Base-by-base conservation (phyloP, 352 stramenopile genomes). In the Elongisporangium anandrum region DNA sequence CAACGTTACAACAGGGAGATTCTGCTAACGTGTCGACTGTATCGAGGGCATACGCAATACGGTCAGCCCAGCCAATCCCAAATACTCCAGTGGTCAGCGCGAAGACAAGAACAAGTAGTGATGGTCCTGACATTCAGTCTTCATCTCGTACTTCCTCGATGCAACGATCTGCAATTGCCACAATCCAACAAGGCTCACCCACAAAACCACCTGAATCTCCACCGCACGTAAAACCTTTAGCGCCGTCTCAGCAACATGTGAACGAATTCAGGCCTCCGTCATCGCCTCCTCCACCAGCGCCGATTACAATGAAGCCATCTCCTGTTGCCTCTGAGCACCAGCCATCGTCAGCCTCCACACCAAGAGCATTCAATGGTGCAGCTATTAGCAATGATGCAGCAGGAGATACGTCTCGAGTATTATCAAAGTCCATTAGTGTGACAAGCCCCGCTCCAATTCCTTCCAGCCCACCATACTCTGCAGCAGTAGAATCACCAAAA, bases 231-330 rank as follows among this genome's bases (percentile, higher is more conserved):
- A 45, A 45, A 17, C 10, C 34, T 16, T 45, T 17, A n/a, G 47
- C 38, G 26, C 50, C 29, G 0, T 17, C 9, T 45, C 34, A 45
- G 34, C 34, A 17, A 12, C 34, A 16, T 9, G 34, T 45, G 34
- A 45, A 45, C 34, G 59, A 70, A 13, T 70, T 66, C 57, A 21
- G 59, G 6, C 64, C 59, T 19, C 64, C 64, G 24, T 60, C 64
- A 6, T 70, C 64, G 23, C 64, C 64, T 7, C 64, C 64, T n/a
- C 64, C 64, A 51, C 59, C 64, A 19, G 53, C 17, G 17, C 22
- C 22, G 13, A 53, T 22, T 26, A 16, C 12, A 4, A 26, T 22
- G 19, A 26, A 22, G 4, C 49, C 49, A 26, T 53, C 49, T 53
- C 19, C 20, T 1, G 4, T 17, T 45, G 0, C 34, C 5, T 45